Evolutionary conservation across 441 rosid genomes (phyloP).

Genomic region (Erysimum cheiri): DNA sequence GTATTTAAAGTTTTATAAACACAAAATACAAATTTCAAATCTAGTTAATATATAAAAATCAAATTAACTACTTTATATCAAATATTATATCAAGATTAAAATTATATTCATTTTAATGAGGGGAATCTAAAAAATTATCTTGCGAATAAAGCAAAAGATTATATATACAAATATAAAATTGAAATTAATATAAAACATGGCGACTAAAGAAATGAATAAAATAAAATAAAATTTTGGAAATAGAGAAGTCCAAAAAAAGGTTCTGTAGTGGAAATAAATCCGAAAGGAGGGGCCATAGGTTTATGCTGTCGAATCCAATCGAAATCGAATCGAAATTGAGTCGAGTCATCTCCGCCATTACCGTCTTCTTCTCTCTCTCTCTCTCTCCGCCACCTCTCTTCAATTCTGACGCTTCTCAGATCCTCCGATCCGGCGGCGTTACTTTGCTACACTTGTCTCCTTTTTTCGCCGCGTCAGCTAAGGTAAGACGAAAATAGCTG

Average conservation of each 20-base stretch:
- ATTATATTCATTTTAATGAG: too few relatives aligned
- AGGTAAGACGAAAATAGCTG: constrained; percentile 36
- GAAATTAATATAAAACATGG: too few relatives aligned
- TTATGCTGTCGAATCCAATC: constrained; percentile 41
- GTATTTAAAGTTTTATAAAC: too few relatives aligned
- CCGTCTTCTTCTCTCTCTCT: constrained; percentile 28
- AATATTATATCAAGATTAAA: too few relatives aligned
- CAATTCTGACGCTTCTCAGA: constrained; percentile 37
- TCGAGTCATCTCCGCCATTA: constrained; percentile 44
- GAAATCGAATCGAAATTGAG: constrained; percentile 36
- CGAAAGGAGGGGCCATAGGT: constrained; percentile 47
- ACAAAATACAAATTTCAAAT: too few relatives aligned
- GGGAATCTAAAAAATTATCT: too few relatives aligned
- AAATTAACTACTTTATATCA: too few relatives aligned
- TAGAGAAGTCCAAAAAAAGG: constrained; percentile 41
- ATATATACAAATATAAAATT: too few relatives aligned
- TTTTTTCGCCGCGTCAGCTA: not conserved
- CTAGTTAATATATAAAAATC: too few relatives aligned
- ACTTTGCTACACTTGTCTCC: constrained; percentile 34
- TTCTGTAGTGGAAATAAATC: constrained; percentile 46
- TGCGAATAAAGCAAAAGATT: too few relatives aligned
- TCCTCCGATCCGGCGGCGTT: constrained; percentile 45
- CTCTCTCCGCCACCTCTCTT: constrained; percentile 33
- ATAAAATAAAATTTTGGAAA: not conserved
- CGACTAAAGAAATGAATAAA: too few relatives aligned